Evolutionary conservation across 257 asterid species (phyloP), one percentile per base, ranked within the genome.

Genomic region (Nicotiana tomentosiformis): DNA sequence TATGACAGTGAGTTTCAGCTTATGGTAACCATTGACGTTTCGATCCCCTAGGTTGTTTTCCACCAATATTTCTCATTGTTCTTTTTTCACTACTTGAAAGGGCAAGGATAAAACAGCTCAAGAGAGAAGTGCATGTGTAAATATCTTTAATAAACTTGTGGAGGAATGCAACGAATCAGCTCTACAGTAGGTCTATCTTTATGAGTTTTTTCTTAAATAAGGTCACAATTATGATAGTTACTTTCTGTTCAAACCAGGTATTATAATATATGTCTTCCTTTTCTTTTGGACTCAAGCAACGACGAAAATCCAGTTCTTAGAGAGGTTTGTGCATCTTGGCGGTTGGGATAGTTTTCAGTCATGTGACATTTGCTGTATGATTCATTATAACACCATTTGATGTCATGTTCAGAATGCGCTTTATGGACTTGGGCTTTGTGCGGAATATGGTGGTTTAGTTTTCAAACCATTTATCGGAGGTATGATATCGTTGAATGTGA

Each of bases 281-380:
- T 96, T 85, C 96, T 96, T 81, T 86, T 96, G 92, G 98, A 96
- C 85, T 97, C 98, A 23, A 94, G 98, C 91, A 94, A 90, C 80
- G 97, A 93, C 33, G 97, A 93, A 74, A 93, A 89, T 82, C 80
- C 98, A 35, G 95, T 92, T 87, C 94, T 96, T 86, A 89, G 97
- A 86, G 98, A 96, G 99, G 98, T 96, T 81, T 55, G 88, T 37
- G 46, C 46, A 37, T 37, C 46, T 6, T 37, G 9, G 46, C 1
- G 46, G 46, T 37, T 37, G 2, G 46, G 9, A 37, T 6, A 37
- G 46, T 7, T 6, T 37, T 37, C 46, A 7, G 9, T 37, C 46
- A 37, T 37, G 9, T 37, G 9, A 37, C 46, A 37, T 37, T 37
- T 37, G 2, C 2, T 37, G 9, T 37, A 6, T 37, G 46, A 37